These are phyloP conservation scores for Ascochyta rabiei DNA, from an alignment of 2,329 filamentous ascomycete species.

Conservation along the genomic window DNA sequence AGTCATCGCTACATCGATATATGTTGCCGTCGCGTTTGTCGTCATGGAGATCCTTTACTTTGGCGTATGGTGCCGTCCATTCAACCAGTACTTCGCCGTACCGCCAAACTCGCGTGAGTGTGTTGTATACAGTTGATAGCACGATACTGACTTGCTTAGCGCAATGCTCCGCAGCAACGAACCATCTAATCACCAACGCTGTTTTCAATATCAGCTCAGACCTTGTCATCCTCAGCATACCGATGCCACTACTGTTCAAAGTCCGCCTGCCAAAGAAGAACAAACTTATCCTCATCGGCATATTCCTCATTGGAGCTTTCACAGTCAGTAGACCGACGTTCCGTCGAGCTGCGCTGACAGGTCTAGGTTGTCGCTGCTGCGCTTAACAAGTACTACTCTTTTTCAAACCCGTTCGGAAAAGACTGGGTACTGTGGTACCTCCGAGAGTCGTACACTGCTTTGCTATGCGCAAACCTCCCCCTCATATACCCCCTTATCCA, in stretches of 20 bases:
- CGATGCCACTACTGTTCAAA: conserved; percentile 54
- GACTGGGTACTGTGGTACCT: conserved; percentile 66
- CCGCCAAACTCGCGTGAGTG: conserved; percentile 46
- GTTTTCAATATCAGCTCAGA: conserved; percentile 56
- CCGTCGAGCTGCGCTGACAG: not conserved
- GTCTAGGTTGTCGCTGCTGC: conserved; percentile 60
- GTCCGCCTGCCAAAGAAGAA: conserved; percentile 53
- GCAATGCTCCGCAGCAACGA: conserved; percentile 53
- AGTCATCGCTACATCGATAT: conserved; percentile 53
- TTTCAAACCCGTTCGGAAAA: conserved; percentile 61
- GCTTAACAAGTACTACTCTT: conserved; percentile 68
- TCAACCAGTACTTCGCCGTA: conserved; percentile 60
- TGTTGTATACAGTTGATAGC: not conserved
- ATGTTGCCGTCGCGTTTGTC: conserved; percentile 54
- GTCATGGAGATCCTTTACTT: conserved; percentile 58
- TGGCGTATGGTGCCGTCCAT: conserved; percentile 62
- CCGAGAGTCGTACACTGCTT: conserved; percentile 63
- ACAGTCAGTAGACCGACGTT: conserved; percentile 24
- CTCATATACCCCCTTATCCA: conserved; percentile 65
- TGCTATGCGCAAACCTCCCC: conserved; percentile 66
- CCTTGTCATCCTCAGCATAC: conserved; percentile 53
- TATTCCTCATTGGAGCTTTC: conserved; percentile 62
- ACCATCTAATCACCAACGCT: conserved; percentile 49
- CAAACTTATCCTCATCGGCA: conserved; percentile 60
- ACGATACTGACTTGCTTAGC: conserved; percentile 19